Evolutionary conservation across 208 protist species (phyloP), one percentile per base, ranked within the genome.

Genomic region (Trypanosoma theileri): DNA sequence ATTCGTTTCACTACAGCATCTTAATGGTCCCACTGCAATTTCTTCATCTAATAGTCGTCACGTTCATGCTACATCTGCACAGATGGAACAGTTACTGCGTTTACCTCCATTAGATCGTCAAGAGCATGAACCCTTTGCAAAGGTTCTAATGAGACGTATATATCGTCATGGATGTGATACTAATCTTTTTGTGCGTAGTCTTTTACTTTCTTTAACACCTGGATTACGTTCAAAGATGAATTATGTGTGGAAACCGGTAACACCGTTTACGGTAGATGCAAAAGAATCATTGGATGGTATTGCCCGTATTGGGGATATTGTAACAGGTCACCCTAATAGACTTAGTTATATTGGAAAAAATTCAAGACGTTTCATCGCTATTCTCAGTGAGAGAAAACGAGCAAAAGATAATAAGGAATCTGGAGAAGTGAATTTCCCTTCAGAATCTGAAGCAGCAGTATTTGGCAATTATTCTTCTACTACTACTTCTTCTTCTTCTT

Each of bases 171-270:
- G 81, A 26, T 75, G 63, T 62, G 80, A 92, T 44, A 79, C 81
- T 10, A 83, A 88, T 59, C 66, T 91, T 42, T 79, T 92, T 40
- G 46, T 93, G 26, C 85, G 90, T 44, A 70, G 77, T 16, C 64
- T 95, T 28, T 21, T 87, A 10, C 74, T 95, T 51, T 91, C 83
- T 16, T 53, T 92, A 24, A 95, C 89, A 6, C 86, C 89, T 26
- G 83, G 81, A 35, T 67, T 95, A 71, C 85, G 86, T 4, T 82
- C 80, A 8, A 58, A 44, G 13, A 63, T 77, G 53, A 95, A 95
- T 78, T 95, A 92, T 73, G 35, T 87, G 4, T 70, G 73, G 63
- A 76, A 82, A 41, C 66, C 70, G 16, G 64, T 77, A 17, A 67
- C 77, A 13, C 8, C 21, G 16, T 19, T 6, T 21, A 71, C 62